phyloP scores from a whole-genome alignment of 257 asterid species.

The Solanum etuberosum region DNA sequence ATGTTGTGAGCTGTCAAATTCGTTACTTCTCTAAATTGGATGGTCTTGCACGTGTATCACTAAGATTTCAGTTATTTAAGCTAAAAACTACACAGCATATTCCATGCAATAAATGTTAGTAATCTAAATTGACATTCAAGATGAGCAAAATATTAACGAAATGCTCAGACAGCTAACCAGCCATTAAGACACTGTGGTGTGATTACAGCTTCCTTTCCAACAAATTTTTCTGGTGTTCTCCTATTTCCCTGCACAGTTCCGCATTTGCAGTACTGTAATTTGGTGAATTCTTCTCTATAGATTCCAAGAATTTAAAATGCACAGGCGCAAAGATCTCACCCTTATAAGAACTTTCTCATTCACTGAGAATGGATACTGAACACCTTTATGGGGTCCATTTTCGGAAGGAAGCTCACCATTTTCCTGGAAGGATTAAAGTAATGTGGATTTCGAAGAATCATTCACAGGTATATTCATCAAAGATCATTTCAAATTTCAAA shows the following conservation, averaged over 20 bases:
- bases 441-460: background rate
- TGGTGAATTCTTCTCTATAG: background rate
- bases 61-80: background rate
- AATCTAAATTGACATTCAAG: background rate
- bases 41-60: background rate
- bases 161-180: slow-evolving; percentile 54
- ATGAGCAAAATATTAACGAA: background rate
- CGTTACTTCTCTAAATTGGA: background rate
- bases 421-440: slow-evolving; percentile 41
- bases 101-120: background rate
- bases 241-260: slow-evolving; percentile 70
- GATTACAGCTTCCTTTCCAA: slow-evolving; percentile 89
- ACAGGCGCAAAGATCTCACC: slow-evolving; percentile 29
- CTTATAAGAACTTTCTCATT: slow-evolving; percentile 79
- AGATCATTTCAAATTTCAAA: background rate
- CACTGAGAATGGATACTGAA: slow-evolving; percentile 80
- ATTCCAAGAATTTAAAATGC: background rate
- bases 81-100: background rate
- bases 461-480: background rate
- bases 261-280: background rate
- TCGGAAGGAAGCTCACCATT: slow-evolving; percentile 58
- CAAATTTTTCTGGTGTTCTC: slow-evolving; percentile 91
- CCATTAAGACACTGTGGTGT: slow-evolving; percentile 92
- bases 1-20: background rate
- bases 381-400: slow-evolving; percentile 53